phyloP scores from a whole-genome alignment of 2,329 filamentous ascomycete species.

The Tolypocladium ophioglossoides region DNA sequence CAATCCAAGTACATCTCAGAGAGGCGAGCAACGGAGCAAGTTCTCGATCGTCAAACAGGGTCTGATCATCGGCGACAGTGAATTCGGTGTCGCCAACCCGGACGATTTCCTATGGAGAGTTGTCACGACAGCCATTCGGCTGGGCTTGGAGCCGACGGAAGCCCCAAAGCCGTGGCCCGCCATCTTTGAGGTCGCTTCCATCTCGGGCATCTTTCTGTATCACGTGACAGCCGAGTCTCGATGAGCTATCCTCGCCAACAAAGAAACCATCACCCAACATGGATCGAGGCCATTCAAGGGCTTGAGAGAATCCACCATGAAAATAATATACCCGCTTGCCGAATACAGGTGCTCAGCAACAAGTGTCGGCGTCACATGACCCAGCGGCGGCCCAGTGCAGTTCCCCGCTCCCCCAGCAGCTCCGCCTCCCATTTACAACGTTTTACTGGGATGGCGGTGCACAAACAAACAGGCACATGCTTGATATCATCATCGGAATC shows the following conservation, averaged over 20 bases:
- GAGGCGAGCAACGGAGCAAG: not conserved
- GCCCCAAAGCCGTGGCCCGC: not conserved
- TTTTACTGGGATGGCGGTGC: not conserved
- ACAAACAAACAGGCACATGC: not conserved
- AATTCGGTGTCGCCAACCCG: not conserved
- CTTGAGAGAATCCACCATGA: too few relatives aligned
- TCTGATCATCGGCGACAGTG: not conserved
- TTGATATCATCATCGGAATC: not conserved
- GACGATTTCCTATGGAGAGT: not conserved
- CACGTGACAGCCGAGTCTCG: not conserved
- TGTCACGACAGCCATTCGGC: not conserved
- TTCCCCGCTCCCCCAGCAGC: not conserved
- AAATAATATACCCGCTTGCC: too few relatives aligned
- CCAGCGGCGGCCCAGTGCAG: too few relatives aligned
- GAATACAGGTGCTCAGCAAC: too few relatives aligned
- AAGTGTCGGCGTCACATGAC: too few relatives aligned
- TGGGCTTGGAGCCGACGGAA: not conserved
- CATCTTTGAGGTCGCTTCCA: not conserved
- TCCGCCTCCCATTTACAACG: not conserved
- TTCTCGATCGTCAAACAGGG: not conserved
- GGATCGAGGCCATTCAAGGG: too few relatives aligned
- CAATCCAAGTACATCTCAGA: not conserved
- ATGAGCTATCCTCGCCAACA: too few relatives aligned
- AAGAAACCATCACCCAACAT: too few relatives aligned
- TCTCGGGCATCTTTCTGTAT: not conserved